Evolutionary conservation across 345 rosid species (phyloP), one percentile per base, ranked within the genome.

Genomic region (Aquilaria sinensis): DNA sequence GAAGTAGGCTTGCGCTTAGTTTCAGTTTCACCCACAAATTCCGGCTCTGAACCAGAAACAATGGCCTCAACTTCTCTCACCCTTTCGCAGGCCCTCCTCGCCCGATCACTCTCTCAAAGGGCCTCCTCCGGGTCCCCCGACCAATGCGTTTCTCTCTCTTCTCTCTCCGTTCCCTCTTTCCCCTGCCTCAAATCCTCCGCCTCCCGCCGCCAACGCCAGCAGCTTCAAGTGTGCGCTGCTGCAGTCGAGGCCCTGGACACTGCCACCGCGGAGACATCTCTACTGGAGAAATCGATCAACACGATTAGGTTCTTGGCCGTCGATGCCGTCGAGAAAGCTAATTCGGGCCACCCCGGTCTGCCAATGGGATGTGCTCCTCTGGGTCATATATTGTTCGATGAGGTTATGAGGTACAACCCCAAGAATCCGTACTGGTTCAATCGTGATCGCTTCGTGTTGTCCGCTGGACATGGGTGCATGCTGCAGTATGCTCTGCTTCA

Each of bases 311-410:
- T 93, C 72, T 77, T 93, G 32, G 87, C 96, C 30, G 65, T 93
- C 47, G 98, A 93, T 66, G 94, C 98, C 5, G 98, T 93, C 10
- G 97, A 93, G 82, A 93, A 90, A 78, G 98, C 97, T 0, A 93
- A 93, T 68, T 93, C 97, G 4, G 98, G 97, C 2, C 97, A 93
- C 67, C 98, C 98, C 1, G 98, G 98, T 31, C 77, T 93, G 60
- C 98, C 98, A 16, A 90, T 93, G 98, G 98, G 98, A 0, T 93
- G 96, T 71, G 97, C 98, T 53, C 98, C 98, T 37, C 68, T 90
- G 85, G 90, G 92, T 33, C 98, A 93, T 70, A 76, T 93, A 3
- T 74, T 93, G 71, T 93, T 81, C 72, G 98, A 93, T 61, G 98
- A 95, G 63, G 63, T 90, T 43, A 90, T 90, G 98, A 85, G 78